Percentiles rank a stretch among this genome's conserved stretches.
phyloP scores from a whole-genome alignment of 176 grass and related monocot genomes.

The Themeda triandra region DNA sequence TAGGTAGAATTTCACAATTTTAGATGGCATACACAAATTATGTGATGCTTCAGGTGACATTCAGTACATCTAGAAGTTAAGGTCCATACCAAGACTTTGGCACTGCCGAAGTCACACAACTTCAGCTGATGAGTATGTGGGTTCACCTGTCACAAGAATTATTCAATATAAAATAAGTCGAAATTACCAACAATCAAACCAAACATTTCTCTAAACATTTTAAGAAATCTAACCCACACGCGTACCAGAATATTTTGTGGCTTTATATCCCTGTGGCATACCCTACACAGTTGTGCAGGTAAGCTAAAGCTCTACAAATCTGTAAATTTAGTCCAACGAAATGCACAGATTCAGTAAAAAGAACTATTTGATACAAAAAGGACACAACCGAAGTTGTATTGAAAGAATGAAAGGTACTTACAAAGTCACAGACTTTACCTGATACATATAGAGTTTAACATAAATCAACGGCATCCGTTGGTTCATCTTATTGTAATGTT shows the following conservation, averaged over 20 bases:
- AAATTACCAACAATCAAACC: neutral
- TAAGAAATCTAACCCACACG: slow-evolving; percentile 9
- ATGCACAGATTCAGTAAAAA: slow-evolving; percentile 2
- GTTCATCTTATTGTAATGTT: slow-evolving; percentile 75
- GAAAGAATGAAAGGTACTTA: neutral
- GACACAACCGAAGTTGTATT: neutral
- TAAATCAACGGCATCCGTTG: slow-evolving; percentile 76
- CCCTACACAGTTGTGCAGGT: slow-evolving; percentile 62
- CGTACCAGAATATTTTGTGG: slow-evolving; percentile 88
- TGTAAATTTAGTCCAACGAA: slow-evolving; percentile 35
- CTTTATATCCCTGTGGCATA: slow-evolving; percentile 94
- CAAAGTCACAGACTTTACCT: slow-evolving; percentile 43
- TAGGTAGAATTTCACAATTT: slow-evolving; percentile 17
- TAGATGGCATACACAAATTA: neutral
- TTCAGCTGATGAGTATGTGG: slow-evolving; percentile 85
- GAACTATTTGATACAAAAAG: neutral
- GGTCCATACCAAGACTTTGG: slow-evolving; percentile 77
- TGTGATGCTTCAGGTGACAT: neutral
- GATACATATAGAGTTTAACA: slow-evolving; percentile 86
- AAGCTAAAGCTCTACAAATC: slow-evolving; percentile 82
- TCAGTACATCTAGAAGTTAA: slow-evolving; percentile 17
- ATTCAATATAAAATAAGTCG: slow-evolving; percentile 11
- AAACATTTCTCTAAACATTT: neutral
- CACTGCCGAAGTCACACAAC: slow-evolving; percentile 81
- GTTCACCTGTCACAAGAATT: slow-evolving; percentile 65